phyloP scores from a whole-genome alignment of 2,329 filamentous ascomycete genomes.

The Raffaelea ambrosiae region DNA sequence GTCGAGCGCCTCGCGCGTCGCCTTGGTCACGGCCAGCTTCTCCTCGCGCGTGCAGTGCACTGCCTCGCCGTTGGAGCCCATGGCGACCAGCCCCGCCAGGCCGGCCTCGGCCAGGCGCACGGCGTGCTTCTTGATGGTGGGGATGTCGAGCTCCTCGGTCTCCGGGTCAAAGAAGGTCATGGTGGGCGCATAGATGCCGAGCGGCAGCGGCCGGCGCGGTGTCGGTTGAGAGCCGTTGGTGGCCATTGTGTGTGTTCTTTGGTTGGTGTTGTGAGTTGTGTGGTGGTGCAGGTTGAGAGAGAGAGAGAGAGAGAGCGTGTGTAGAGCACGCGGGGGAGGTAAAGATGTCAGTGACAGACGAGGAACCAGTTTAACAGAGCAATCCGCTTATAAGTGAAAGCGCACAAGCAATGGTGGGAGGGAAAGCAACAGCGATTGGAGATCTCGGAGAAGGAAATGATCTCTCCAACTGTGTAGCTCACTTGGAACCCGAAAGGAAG shows the following conservation, averaged over 20 bases:
- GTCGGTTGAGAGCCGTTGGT: slow-evolving; percentile 18
- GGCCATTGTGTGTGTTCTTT: neutral
- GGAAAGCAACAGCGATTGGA: no score
- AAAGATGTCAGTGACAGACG: no score
- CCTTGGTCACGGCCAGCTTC: slow-evolving; percentile 64
- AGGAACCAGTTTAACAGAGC: no score
- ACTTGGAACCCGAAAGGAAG: no score
- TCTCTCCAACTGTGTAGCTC: no score
- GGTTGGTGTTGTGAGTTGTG: neutral
- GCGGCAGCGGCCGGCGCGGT: slow-evolving; percentile 53
- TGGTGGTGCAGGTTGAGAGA: neutral
- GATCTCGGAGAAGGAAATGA: no score
- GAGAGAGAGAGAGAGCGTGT: neutral
- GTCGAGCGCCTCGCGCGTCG: slow-evolving; percentile 74
- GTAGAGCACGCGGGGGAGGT: no score
- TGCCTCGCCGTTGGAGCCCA: slow-evolving; percentile 88
- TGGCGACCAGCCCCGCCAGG: slow-evolving; percentile 72
- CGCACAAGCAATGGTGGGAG: no score
- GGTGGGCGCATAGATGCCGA: slow-evolving; percentile 79
- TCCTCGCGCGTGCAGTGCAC: slow-evolving; percentile 75
- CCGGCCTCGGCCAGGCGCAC: slow-evolving; percentile 69
- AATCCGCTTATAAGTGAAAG: no score
- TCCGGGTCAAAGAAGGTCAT: slow-evolving; percentile 84
- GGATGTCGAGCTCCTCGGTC: slow-evolving; percentile 77
- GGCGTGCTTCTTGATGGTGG: slow-evolving; percentile 71